Conservation (phyloP, 768 basidiomycete species). For the Russula sp. region DNA sequence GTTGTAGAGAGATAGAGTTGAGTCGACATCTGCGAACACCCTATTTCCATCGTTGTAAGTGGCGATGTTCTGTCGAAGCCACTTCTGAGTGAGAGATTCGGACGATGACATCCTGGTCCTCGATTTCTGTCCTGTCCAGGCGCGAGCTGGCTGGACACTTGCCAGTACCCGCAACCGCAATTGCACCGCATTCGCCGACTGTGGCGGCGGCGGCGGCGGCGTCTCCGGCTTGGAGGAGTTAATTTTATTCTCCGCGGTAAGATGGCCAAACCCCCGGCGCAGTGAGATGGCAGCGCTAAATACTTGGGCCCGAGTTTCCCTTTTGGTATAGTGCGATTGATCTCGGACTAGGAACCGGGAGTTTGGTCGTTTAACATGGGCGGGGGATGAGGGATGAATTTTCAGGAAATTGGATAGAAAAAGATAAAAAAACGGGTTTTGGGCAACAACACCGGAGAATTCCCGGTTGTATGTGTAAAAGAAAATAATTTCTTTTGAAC, state of each 20-base stretch:
- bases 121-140: not conserved
- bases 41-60: slow-evolving; percentile 51
- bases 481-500: not conserved
- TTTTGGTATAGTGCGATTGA: slow-evolving; percentile 17
- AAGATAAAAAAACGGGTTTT: not conserved
- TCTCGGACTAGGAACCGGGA: slow-evolving; percentile 5
- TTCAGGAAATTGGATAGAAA: too few species aligned
- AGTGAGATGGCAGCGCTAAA: not conserved
- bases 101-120: slow-evolving; percentile 11
- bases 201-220: slow-evolving; percentile 10
- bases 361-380: not conserved
- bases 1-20: slow-evolving; percentile 46
- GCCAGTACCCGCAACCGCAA: not conserved
- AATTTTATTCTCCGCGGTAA: slow-evolving; percentile 6
- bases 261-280: not conserved
- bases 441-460: not conserved
- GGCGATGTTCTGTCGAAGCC: slow-evolving; percentile 61
- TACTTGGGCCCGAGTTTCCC: slow-evolving; percentile 15
- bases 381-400: not conserved
- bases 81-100: slow-evolving; percentile 40
- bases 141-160: not conserved
- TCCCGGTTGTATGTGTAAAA: not conserved
- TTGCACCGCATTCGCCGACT: not conserved
- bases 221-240: slow-evolving; percentile 2
- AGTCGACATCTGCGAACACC: slow-evolving; percentile 59